Base-by-base conservation (phyloP, 768 basidiomycete species). In the Rhodosporidiobolus odoratus region DNA sequence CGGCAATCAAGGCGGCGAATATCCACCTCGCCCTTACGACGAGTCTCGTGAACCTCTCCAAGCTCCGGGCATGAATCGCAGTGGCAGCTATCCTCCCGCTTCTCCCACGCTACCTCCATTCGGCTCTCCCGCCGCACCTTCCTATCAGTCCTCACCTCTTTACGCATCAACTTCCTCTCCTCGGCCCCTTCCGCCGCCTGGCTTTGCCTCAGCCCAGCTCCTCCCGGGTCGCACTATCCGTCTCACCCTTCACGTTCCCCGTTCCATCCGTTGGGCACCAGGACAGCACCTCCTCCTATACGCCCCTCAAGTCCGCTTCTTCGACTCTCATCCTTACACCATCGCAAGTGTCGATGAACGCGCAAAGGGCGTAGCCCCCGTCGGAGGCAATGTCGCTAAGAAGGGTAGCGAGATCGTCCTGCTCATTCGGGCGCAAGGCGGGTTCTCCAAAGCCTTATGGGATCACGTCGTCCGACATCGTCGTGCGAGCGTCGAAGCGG, bases 201-300 rank as follows among this genome's bases (percentile, higher is more conserved):
- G 89, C 3, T 89, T 84, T 79, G 88, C 85, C 2, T 84, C 87
- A 56, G 86, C 85, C 2, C 86, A 88, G 71, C 80, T 90, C 13
- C 81, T 91, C 25, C 85, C 89, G 0, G 90, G 89, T 15, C 82
- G 84, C 5, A 89, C 87, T 8, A 79, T 91, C 25, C 86, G 89
- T 52, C 78, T 91, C n/a, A 85, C 86, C 0, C 80, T 90, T 48
- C 80, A 85, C 64, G 82, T 87, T 0, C 83, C 86, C 0, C 83
- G 84, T 3, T 83, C 82, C 59, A 77, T 88, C 58, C 78, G 82
- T 0, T 91, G 89, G 89, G 83, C 85, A 1, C 86, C 89, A 4
- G 90, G 89, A n/a, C 90, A 91, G 78, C 87, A 89, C 78, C 86
- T 90, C 75, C 82, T 88, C 32, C 81, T 91, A 69, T 84, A 82